phyloP scores from a whole-genome alignment of 1,284 basidiomycete species.

The Boletellus deceptivus region DNA sequence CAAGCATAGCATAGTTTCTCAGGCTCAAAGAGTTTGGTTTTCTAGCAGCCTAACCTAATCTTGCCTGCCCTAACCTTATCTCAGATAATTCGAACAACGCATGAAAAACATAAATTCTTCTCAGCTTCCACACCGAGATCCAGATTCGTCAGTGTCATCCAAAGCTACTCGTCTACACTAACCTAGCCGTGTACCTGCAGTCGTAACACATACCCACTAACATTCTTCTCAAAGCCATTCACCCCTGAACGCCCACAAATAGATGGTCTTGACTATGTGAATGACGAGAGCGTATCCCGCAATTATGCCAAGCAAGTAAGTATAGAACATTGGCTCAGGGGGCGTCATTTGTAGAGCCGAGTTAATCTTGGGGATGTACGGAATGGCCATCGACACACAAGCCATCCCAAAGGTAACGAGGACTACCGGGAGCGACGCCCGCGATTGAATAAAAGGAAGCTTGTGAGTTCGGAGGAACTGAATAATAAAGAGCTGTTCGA shows the following conservation, averaged over 20 bases:
- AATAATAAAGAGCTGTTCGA: constrained; percentile 32
- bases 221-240: constrained; percentile 26
- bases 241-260: constrained; percentile 28
- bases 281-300: constrained; percentile 24
- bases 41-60: no score
- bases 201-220: background rate
- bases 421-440: constrained; percentile 28
- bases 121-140: background rate
- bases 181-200: background rate
- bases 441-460: constrained; percentile 33
- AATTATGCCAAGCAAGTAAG: constrained; percentile 25
- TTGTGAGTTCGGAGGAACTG: constrained; percentile 33
- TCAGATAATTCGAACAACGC: background rate
- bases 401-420: constrained; percentile 33
- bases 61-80: no score
- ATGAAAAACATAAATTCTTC: background rate
- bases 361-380: constrained; percentile 33
- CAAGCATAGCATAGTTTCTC: no score
- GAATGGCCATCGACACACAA: constrained; percentile 33
- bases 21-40: no score
- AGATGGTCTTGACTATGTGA: constrained; percentile 28
- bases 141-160: background rate
- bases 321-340: constrained; percentile 31
- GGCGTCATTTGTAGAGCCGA: constrained; percentile 30
- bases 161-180: background rate